Evolutionary conservation across 441 rosid species (phyloP).

Genomic region (Macaranga tanarius): DNA sequence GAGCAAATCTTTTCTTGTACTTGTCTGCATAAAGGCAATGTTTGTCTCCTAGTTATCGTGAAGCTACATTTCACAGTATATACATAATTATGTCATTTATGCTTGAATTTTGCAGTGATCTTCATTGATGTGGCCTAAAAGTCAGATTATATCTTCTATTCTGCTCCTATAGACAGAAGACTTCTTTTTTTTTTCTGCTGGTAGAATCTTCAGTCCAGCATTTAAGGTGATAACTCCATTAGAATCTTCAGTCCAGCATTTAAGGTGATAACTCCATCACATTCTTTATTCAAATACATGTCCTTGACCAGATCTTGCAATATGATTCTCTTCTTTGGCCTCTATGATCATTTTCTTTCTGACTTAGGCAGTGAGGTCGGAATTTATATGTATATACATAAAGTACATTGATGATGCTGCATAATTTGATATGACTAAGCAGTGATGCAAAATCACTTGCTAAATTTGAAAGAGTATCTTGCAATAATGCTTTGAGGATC

Average conservation of each 20-base stretch:
- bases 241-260: conserved; percentile 5
- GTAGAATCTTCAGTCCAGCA: conserved; percentile 6
- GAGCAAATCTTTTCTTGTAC: neutral
- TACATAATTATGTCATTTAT: neutral
- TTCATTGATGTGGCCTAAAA: conserved; percentile 7
- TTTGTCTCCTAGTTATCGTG: neutral
- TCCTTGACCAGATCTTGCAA: conserved; percentile 22
- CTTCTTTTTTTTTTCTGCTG: conserved; percentile 2
- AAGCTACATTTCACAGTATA: conserved; percentile 1
- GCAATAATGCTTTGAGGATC: conserved; percentile 15
- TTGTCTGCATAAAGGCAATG: neutral
- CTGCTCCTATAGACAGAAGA: conserved; percentile 5
- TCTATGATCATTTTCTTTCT: conserved; percentile 13
- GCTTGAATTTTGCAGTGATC: neutral
- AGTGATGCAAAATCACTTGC: conserved; percentile 17
- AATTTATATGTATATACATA: neutral
- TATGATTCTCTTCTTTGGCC: conserved; percentile 6
- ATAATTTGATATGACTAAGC: conserved; percentile 23
- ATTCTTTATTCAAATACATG: conserved; percentile 11
- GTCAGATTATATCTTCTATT: conserved; percentile 10
- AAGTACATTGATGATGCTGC: conserved; percentile 6
- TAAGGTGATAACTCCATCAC: neutral
- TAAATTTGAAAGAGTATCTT: conserved; percentile 19
- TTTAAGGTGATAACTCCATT: conserved; percentile 1
- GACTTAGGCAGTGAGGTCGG: neutral